phyloP scores from a whole-genome alignment of 148 eudicot genomes.

The Fallopia convolvulus region DNA sequence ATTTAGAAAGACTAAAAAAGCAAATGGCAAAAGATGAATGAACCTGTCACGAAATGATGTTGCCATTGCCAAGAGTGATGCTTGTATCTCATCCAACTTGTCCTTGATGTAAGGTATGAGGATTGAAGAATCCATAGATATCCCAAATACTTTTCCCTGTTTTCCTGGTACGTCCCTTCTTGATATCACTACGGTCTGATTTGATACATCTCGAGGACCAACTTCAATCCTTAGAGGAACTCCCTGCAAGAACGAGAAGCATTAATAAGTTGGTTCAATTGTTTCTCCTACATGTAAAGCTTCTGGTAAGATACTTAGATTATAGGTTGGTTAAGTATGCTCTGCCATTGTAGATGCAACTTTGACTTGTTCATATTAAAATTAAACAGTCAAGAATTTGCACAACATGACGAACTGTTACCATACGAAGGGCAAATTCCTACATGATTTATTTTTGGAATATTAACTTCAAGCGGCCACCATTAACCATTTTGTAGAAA shows the following conservation, averaged over 20 bases:
- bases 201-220: conserved; percentile 95
- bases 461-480: not conserved
- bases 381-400: not conserved
- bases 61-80: conserved; percentile 60
- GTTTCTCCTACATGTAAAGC: not conserved
- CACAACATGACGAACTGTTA: not conserved
- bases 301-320: not conserved
- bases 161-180: conserved; percentile 98
- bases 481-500: not conserved
- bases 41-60: conserved; percentile 84
- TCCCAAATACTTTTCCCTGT: conserved; percentile 89
- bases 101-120: conserved; percentile 61
- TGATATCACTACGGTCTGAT: conserved; percentile 75
- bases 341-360: not conserved
- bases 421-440: not conserved
- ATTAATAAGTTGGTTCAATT: not conserved
- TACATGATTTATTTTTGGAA: not conserved
- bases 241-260: conserved; percentile 37
- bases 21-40: conserved; percentile 7
- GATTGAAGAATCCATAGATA: conserved; percentile 77
- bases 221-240: conserved; percentile 92
- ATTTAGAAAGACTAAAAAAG: not conserved
- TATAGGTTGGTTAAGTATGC: not conserved
- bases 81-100: conserved; percentile 72
- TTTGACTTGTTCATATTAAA: not conserved